phyloP scores from a whole-genome alignment of 1,284 basidiomycete species.

The Lignosus rhinocerotis region DNA sequence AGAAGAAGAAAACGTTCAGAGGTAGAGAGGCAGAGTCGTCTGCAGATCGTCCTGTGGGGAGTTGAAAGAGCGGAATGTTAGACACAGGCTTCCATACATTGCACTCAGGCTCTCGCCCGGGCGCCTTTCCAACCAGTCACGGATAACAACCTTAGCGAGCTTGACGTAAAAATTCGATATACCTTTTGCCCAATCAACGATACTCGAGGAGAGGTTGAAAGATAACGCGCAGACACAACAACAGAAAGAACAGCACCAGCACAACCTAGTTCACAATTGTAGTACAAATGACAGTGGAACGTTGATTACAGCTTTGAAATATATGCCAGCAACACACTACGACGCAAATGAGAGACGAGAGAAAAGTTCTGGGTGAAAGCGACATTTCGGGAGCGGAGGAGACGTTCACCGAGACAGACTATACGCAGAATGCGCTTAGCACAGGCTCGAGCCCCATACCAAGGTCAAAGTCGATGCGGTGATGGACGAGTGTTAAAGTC shows the following conservation, averaged over 20 bases:
- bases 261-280: constrained; percentile 20
- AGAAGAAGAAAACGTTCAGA: too few species aligned
- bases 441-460: background rate
- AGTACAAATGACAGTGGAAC: constrained; percentile 13
- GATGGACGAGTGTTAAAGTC: background rate
- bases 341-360: background rate
- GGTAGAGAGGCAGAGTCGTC: too few species aligned
- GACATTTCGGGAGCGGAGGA: background rate
- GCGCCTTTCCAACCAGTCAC: too few species aligned
- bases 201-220: background rate
- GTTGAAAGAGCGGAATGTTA: too few species aligned
- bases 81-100: too few species aligned
- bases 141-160: background rate
- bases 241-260: constrained; percentile 1
- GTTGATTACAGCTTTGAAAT: constrained; percentile 21
- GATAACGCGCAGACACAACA: background rate
- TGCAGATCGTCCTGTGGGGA: too few species aligned
- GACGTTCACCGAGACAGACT: background rate
- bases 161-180: background rate
- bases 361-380: background rate
- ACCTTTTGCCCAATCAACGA: background rate
- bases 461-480: background rate
- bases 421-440: too few species aligned
- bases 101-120: too few species aligned
- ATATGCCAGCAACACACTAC: constrained; percentile 15